These are phyloP conservation scores for Wickerhamomyces tratensis DNA, from an alignment of 805 yeast species.

Conservation along the genomic window DNA sequence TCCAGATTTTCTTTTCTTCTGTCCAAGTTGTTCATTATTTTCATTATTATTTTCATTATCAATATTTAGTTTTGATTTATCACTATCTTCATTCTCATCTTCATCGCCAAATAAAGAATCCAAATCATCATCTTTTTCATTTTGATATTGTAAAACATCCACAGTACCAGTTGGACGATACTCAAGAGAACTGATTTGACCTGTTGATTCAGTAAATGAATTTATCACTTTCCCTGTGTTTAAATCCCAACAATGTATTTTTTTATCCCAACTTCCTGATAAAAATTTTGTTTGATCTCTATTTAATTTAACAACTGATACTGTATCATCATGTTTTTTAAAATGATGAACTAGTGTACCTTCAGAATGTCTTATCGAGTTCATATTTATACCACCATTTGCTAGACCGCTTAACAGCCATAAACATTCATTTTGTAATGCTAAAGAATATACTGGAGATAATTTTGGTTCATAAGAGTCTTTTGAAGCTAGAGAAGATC, in stretches of 20 bases:
- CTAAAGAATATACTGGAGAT: constrained; percentile 84
- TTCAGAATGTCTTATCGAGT: constrained; percentile 74
- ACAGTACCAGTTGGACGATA: constrained; percentile 45
- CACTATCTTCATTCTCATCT: constrained; percentile 26
- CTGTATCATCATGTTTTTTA: constrained; percentile 60
- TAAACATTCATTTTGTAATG: constrained; percentile 69
- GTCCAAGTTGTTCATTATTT: no score
- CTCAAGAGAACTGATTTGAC: constrained; percentile 72
- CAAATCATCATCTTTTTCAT: constrained; percentile 32
- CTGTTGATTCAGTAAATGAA: constrained; percentile 47
- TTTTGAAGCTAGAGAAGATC: constrained; percentile 22
- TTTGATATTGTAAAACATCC: constrained; percentile 10
- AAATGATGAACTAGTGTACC: constrained; percentile 77
- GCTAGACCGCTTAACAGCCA: constrained; percentile 81
- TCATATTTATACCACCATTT: constrained; percentile 81
- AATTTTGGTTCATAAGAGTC: constrained; percentile 41
- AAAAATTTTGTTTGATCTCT: constrained; percentile 51
- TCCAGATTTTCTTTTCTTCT: no score
- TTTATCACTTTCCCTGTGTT: constrained; percentile 51
- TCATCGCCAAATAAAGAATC: constrained; percentile 54
- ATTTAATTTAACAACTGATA: constrained; percentile 61
- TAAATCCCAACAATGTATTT: constrained; percentile 77
- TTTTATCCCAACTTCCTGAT: constrained; percentile 89
- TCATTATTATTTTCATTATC: no score
- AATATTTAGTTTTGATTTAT: constrained; percentile 1